A percentile compares a stretch with the other conserved stretches of the same genome.
Evolutionary conservation across 2,329 filamentous ascomycete genomes (phyloP).

Genomic region (Scedosporium aurantiacum): DNA sequence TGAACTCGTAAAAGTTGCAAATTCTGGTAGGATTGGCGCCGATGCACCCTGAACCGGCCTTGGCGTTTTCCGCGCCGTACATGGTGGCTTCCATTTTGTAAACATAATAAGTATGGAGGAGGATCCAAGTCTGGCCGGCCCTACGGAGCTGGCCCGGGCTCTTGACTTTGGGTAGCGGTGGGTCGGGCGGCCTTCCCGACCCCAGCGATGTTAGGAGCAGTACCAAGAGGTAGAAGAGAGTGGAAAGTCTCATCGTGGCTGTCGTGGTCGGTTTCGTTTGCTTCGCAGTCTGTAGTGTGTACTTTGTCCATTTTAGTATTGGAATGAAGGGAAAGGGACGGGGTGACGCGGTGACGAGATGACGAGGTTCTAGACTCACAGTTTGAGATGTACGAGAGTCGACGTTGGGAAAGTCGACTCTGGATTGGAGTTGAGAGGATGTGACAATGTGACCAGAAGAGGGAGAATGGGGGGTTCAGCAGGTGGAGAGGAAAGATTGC

Average conservation of each 20-base stretch:
- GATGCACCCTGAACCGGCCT: background rate
- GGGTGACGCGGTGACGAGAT: too few species aligned
- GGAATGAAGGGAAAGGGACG: background rate
- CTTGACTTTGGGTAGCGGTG: background rate
- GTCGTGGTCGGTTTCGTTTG: background rate
- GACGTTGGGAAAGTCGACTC: too few species aligned
- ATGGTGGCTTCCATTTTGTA: background rate
- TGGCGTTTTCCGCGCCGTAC: background rate
- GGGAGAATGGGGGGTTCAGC: too few species aligned
- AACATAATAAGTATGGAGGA: background rate
- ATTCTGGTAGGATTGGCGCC: background rate
- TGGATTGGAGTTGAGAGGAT: too few species aligned
- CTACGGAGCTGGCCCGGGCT: background rate
- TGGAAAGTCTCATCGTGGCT: background rate
- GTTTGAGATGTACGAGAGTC: too few species aligned
- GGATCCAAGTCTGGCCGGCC: background rate
- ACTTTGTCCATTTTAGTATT: background rate
- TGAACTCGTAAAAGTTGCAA: background rate
- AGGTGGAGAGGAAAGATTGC: too few species aligned
- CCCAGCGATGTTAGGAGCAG: background rate
- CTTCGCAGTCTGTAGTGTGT: background rate
- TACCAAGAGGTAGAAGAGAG: background rate
- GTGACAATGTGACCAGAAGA: too few species aligned
- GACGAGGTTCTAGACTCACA: too few species aligned
- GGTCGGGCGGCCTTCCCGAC: background rate